These are phyloP conservation scores for Anisodus tanguticus DNA, from an alignment of 257 asterid genomes.

Conservation along the genomic window DNA sequence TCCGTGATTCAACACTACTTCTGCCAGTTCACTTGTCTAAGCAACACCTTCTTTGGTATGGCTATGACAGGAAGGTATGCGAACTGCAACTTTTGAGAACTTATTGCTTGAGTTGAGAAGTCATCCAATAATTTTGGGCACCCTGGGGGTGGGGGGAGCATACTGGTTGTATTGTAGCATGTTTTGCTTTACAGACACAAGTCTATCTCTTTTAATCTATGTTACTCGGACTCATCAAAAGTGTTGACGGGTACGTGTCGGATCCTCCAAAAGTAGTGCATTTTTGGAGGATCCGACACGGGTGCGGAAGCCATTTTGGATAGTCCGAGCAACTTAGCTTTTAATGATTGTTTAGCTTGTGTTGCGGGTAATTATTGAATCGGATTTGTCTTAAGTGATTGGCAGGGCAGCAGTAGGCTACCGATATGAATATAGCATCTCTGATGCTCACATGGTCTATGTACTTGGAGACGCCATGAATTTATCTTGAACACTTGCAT, in stretches of 20 bases:
- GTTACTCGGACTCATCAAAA: too few relatives aligned
- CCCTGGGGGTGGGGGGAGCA: not conserved
- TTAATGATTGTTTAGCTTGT: not conserved
- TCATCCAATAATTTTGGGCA: not conserved
- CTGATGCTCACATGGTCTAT: not conserved
- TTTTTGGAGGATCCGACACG: too few relatives aligned
- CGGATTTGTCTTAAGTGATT: not conserved
- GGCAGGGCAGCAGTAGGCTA: not conserved
- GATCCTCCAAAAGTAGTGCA: too few relatives aligned
- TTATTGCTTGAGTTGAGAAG: constrained; percentile 1
- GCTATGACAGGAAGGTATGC: constrained; percentile 94
- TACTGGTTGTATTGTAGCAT: not conserved
- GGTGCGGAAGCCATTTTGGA: too few relatives aligned
- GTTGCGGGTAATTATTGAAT: not conserved
- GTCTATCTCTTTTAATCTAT: too few relatives aligned
- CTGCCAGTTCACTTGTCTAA: constrained; percentile 93
- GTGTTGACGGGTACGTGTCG: too few relatives aligned
- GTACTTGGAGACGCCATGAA: not conserved
- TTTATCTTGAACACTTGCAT: too few relatives aligned
- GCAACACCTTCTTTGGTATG: constrained; percentile 97
- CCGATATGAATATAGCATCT: not conserved
- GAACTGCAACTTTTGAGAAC: not conserved
- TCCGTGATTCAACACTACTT: constrained; percentile 97
- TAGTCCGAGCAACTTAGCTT: not conserved
- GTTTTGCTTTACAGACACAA: not conserved